Evolutionary conservation across 345 rosid species (phyloP).

Genomic region (Gossypium thurberi): DNA sequence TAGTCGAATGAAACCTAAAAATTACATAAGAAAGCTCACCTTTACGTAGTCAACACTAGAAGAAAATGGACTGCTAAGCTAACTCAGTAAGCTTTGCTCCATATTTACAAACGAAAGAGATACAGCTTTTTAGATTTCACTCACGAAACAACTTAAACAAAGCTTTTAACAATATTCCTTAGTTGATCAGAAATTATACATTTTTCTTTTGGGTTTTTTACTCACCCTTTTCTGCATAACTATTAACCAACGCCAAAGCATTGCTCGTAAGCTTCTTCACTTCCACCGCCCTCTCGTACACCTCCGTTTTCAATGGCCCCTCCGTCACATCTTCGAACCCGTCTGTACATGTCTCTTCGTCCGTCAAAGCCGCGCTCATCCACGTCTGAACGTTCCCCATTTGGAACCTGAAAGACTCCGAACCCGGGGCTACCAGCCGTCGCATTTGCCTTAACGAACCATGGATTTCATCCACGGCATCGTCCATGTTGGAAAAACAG

Average conservation of each 20-base stretch:
- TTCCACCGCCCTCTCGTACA: slow-evolving; percentile 31
- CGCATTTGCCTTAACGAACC: slow-evolving; percentile 73
- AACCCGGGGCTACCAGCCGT: slow-evolving; percentile 31
- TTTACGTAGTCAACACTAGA: too few species aligned
- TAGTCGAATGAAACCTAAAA: too few species aligned
- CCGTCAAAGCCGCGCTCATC: slow-evolving; percentile 88
- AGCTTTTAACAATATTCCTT: not conserved
- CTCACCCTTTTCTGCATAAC: slow-evolving; percentile 41
- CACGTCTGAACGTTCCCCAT: slow-evolving; percentile 87
- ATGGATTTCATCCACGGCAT: slow-evolving; percentile 72
- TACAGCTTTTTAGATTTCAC: too few species aligned
- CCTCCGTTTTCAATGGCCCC: slow-evolving; percentile 33
- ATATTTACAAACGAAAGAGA: too few species aligned
- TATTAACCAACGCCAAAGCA: slow-evolving; percentile 62
- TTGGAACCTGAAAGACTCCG: slow-evolving; percentile 50
- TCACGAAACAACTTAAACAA: not conserved
- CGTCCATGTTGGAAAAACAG: slow-evolving; percentile 72
- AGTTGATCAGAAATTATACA: not conserved
- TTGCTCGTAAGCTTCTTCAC: slow-evolving; percentile 74
- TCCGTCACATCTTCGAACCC: slow-evolving; percentile 62
- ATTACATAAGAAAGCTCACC: too few species aligned
- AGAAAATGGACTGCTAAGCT: too few species aligned
- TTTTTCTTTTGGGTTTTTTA: not conserved
- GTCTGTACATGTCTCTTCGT: slow-evolving; percentile 80
- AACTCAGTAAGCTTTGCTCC: too few species aligned